Conservation (phyloP, 2,329 filamentous ascomycete species). For the Tolypocladium amazonense region DNA sequence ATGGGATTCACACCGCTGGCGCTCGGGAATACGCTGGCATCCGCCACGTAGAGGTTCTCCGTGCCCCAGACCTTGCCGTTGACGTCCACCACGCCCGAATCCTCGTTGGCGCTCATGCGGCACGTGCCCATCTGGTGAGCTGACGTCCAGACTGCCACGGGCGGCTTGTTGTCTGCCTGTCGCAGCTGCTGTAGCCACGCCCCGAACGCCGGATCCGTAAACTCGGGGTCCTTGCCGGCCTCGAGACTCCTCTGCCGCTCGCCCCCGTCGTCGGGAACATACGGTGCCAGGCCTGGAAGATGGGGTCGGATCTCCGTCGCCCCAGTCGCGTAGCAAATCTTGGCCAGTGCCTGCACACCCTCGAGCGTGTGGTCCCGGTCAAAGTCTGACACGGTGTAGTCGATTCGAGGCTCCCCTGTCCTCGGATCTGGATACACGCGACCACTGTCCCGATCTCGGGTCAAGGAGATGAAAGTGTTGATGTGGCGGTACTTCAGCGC, state of each 20-base stretch:
- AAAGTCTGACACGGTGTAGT: constrained; percentile 60
- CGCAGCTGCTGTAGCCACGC: constrained; percentile 47
- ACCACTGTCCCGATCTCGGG: constrained; percentile 67
- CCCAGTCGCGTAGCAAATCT: constrained; percentile 68
- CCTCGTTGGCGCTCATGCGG: constrained; percentile 50
- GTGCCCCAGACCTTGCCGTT: constrained; percentile 55
- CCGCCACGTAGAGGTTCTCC: constrained; percentile 56
- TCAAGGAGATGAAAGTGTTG: constrained; percentile 62
- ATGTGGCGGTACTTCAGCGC: constrained; percentile 58
- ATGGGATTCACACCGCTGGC: constrained; percentile 76
- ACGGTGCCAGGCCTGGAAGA: constrained; percentile 53
- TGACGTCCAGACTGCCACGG: constrained; percentile 47
- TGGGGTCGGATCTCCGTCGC: constrained; percentile 68
- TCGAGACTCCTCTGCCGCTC: constrained; percentile 9
- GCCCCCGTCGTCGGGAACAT: constrained; percentile 28
- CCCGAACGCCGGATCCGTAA: constrained; percentile 49
- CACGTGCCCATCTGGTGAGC: constrained; percentile 77
- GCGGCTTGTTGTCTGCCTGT: constrained; percentile 36
- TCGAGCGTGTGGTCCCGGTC: constrained; percentile 64
- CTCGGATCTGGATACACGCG: constrained; percentile 60
- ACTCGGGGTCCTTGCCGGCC: constrained; percentile 25
- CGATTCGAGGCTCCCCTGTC: constrained; percentile 53
- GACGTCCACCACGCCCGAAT: constrained; percentile 47
- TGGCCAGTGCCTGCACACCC: constrained; percentile 60
- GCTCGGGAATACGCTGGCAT: constrained; percentile 66